Conservation (phyloP, 78 protist species). For the Dictyostelium intermedium region DNA sequence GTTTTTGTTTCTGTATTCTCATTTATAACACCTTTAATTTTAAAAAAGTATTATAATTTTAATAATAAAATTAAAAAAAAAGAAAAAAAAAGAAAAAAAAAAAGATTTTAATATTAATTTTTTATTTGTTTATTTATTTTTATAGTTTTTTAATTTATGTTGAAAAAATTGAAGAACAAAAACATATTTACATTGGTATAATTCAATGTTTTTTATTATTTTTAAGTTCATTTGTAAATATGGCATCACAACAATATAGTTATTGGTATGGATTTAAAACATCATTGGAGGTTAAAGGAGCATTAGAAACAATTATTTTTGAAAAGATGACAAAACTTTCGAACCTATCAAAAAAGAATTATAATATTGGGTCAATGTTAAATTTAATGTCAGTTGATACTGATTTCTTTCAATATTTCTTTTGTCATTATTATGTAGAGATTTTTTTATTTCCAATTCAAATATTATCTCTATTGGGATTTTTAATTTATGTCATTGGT, state of each 20-base stretch:
- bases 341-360: background rate
- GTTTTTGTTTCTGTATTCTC: constrained; percentile 2
- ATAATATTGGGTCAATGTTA: constrained; percentile 5
- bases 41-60: background rate
- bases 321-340: constrained; percentile 22
- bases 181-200: background rate
- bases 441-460: constrained; percentile 34
- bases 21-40: constrained; percentile 23
- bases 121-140: background rate
- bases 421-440: constrained; percentile 36
- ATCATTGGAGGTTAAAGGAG: constrained; percentile 17
- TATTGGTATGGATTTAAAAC: constrained; percentile 26
- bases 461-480: constrained; percentile 8
- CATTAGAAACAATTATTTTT: constrained; percentile 9
- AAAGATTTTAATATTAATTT: background rate
- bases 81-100: too few relatives aligned
- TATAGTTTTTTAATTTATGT: constrained; percentile 31
- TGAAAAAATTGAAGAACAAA: background rate
- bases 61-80: background rate
- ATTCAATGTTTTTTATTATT: constrained; percentile 6
- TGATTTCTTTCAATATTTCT: constrained; percentile 14
- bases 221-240: background rate
- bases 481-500: constrained; percentile 19
- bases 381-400: constrained; percentile 40
- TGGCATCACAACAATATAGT: constrained; percentile 10